phyloP scores from a whole-genome alignment of 768 basidiomycete genomes.

The Podaxis sp. region DNA sequence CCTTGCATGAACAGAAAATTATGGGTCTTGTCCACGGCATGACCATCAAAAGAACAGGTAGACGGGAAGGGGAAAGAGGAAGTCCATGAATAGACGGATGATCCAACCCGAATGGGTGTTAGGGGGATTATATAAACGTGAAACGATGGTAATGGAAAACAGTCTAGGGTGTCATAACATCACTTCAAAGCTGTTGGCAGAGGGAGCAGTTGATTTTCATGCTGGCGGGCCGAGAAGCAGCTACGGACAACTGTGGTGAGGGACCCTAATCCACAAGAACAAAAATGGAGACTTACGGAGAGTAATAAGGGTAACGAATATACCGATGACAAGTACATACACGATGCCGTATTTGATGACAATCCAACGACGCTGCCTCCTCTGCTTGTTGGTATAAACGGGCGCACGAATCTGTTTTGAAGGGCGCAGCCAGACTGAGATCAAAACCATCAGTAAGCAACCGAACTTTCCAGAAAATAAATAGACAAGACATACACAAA shows the following conservation, averaged over 20 bases:
- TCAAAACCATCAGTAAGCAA: conserved; percentile 17
- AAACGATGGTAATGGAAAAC: conserved; percentile 20
- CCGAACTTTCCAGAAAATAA: neutral
- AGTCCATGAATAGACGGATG: conserved; percentile 29
- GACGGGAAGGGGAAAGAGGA: neutral
- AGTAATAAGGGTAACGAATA: conserved; percentile 74
- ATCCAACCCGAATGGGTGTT: conserved; percentile 22
- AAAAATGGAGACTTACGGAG: conserved; percentile 51
- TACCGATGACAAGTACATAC: conserved; percentile 61
- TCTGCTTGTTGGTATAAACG: conserved; percentile 85
- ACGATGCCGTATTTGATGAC: conserved; percentile 83
- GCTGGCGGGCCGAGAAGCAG: conserved; percentile 54
- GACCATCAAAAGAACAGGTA: neutral
- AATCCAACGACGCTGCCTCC: conserved; percentile 85
- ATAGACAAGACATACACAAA: conserved; percentile 61
- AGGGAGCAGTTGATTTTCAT: conserved; percentile 61
- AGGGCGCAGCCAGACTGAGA: conserved; percentile 87
- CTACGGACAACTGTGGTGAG: conserved; percentile 27
- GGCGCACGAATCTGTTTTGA: conserved; percentile 93
- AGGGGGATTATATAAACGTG: conserved; percentile 22
- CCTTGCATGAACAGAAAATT: conserved; percentile 26
- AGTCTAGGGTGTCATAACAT: conserved; percentile 32
- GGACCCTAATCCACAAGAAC: conserved; percentile 11
- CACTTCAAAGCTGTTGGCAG: conserved; percentile 60
- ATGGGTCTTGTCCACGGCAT: conserved; percentile 3